These are phyloP conservation scores for Lojkania enalia DNA, from an alignment of 2,329 filamentous ascomycete species.

Conservation along the genomic window DNA sequence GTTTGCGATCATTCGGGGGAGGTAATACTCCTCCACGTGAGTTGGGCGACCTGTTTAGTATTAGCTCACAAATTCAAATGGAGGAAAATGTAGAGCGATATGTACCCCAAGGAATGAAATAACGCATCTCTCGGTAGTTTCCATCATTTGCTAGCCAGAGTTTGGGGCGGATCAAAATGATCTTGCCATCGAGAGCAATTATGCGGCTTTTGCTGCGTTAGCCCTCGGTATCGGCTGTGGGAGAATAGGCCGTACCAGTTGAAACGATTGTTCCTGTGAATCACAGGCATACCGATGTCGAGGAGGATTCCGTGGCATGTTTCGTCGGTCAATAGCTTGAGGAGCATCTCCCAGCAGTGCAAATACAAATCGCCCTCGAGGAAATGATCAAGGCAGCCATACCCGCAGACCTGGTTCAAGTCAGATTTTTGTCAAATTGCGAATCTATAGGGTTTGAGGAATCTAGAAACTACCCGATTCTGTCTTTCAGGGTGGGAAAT, in stretches of 20 bases:
- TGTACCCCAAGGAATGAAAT: constrained; percentile 40
- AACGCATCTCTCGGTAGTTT: constrained; percentile 48
- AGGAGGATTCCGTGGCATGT: constrained; percentile 64
- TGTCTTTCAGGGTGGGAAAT: too few relatives aligned
- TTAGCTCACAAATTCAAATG: constrained; percentile 30
- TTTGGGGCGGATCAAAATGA: constrained; percentile 73
- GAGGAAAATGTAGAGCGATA: constrained; percentile 13
- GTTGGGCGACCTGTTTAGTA: constrained; percentile 43
- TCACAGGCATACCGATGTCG: constrained; percentile 57
- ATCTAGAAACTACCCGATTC: too few relatives aligned
- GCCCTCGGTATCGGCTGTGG: too few relatives aligned
- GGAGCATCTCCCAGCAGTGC: constrained; percentile 59
- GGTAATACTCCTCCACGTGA: constrained; percentile 65
- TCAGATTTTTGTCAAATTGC: background rate
- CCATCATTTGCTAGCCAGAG: constrained; percentile 72
- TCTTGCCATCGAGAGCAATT: constrained; percentile 67
- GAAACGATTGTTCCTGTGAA: constrained; percentile 64
- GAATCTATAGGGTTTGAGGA: too few relatives aligned
- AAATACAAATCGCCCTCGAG: constrained; percentile 43
- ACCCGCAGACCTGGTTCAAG: constrained; percentile 22
- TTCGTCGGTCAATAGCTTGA: constrained; percentile 61
- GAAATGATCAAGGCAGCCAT: constrained; percentile 19
- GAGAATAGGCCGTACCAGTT: too few relatives aligned
- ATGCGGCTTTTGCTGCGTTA: too few relatives aligned
- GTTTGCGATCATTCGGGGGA: constrained; percentile 62